These are phyloP conservation scores for Anisodus tanguticus DNA, from an alignment of 257 asterid species.

Conservation along the genomic window DNA sequence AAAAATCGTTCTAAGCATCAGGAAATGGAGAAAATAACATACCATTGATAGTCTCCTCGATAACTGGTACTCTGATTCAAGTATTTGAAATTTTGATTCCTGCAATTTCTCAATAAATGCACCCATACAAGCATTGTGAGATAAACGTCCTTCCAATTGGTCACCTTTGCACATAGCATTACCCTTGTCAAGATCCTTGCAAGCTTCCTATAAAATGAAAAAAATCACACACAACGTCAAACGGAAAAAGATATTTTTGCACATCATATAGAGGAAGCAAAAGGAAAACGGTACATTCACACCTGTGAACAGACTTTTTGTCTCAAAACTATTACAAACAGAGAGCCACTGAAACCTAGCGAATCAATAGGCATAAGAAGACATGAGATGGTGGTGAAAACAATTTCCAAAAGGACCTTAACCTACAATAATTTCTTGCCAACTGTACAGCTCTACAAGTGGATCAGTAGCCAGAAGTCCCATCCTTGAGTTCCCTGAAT, in stretches of 20 bases:
- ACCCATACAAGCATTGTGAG: constrained; percentile 41
- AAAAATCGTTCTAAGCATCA: background rate
- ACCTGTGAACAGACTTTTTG: background rate
- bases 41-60: constrained; percentile 56
- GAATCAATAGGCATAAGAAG: constrained; percentile 19
- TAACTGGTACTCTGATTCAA: constrained; percentile 74
- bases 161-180: constrained; percentile 43
- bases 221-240: constrained; percentile 26
- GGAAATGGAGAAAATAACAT: constrained; percentile 36
- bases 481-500: background rate
- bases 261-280: constrained; percentile 1
- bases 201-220: constrained; percentile 49
- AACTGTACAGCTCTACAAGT: background rate
- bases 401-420: background rate
- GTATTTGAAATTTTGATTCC: constrained; percentile 60
- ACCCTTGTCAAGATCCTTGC: constrained; percentile 51
- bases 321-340: constrained; percentile 7
- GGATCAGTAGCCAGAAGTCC: background rate
- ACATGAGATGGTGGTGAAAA: background rate
- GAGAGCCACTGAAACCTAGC: constrained; percentile 19
- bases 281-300: background rate
- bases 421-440: background rate
- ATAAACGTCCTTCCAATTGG: constrained; percentile 40
- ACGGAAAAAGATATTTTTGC: background rate
- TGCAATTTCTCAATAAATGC: constrained; percentile 56